A percentile compares a stretch with the other conserved stretches of the same genome.
These are phyloP conservation scores for Xylaria sp. DNA, from an alignment of 2,329 filamentous ascomycete genomes.

Conservation along the genomic window DNA sequence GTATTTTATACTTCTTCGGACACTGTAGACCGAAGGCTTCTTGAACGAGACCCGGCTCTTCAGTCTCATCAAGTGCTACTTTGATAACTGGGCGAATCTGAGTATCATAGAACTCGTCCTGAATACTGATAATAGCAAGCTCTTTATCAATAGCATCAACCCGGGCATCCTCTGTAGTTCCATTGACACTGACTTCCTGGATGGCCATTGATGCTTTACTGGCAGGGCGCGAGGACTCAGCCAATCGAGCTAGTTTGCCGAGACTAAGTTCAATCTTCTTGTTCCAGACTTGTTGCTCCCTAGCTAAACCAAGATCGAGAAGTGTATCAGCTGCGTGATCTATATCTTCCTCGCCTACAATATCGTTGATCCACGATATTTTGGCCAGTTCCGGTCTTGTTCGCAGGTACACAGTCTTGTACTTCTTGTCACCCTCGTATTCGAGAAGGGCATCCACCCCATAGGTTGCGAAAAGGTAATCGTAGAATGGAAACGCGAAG, in stretches of 20 bases:
- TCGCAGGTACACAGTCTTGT: constrained; percentile 79
- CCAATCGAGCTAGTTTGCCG: constrained; percentile 79
- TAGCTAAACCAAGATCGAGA: constrained; percentile 69
- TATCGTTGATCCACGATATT: constrained; percentile 94
- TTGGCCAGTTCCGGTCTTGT: constrained; percentile 74
- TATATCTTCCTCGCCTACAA: constrained; percentile 77
- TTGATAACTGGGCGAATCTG: constrained; percentile 71
- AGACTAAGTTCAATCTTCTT: constrained; percentile 93
- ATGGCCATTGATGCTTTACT: constrained; percentile 38
- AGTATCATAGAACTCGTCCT: constrained; percentile 73
- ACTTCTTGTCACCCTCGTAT: constrained; percentile 71
- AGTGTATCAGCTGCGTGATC: constrained; percentile 74
- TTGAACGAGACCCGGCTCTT: constrained; percentile 77
- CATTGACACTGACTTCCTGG: constrained; percentile 37
- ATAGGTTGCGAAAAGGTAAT: constrained; percentile 72
- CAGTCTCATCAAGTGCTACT: constrained; percentile 78
- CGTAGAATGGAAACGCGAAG: constrained; percentile 80
- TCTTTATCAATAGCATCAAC: constrained; percentile 65
- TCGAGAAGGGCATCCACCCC: constrained; percentile 72
- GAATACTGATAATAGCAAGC: constrained; percentile 75
- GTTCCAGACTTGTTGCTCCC: constrained; percentile 84
- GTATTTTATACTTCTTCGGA: constrained; percentile 65
- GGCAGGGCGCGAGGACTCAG: constrained; percentile 54
- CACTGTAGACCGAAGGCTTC: constrained; percentile 65
- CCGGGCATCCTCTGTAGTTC: constrained; percentile 34